Evolutionary conservation across 371 early-diverging fungal species (phyloP).

Genomic region (Mucor piriformis): DNA sequence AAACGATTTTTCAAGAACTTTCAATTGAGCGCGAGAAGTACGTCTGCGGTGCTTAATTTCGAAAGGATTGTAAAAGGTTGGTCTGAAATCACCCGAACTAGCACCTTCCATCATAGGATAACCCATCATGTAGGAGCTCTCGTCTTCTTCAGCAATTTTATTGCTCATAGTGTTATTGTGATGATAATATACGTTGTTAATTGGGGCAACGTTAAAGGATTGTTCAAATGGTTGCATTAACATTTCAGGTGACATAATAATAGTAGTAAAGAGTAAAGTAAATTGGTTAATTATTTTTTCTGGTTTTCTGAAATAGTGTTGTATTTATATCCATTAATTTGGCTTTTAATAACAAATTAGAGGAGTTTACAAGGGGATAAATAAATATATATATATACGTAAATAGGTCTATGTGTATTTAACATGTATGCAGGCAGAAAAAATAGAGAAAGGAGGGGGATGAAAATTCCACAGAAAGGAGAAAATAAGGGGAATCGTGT

Average conservation of each 20-base stretch:
- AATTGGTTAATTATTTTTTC: neutral
- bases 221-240: slow-evolving; percentile 38
- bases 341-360: neutral
- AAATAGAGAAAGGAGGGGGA: slow-evolving; percentile 5
- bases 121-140: slow-evolving; percentile 12
- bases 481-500: slow-evolving; percentile 3
- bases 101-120: slow-evolving; percentile 9
- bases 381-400: slow-evolving; percentile 4
- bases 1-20: slow-evolving; percentile 64
- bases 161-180: slow-evolving; percentile 7
- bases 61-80: slow-evolving; percentile 41
- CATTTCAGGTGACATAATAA: slow-evolving; percentile 31
- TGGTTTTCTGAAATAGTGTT: neutral
- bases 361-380: slow-evolving; percentile 7
- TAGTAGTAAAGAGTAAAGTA: neutral
- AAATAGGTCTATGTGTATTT: slow-evolving; percentile 3
- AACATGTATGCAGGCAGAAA: slow-evolving; percentile 1
- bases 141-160: neutral
- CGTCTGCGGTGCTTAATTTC: slow-evolving; percentile 63
- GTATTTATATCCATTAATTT: neutral
- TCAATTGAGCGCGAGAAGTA: slow-evolving; percentile 64
- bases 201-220: slow-evolving; percentile 19
- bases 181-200: slow-evolving; percentile 12
- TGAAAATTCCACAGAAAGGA: slow-evolving; percentile 18
- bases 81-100: slow-evolving; percentile 20